phyloP scores from a whole-genome alignment of 306 rosid genomes.

The Carpinus viminea region DNA sequence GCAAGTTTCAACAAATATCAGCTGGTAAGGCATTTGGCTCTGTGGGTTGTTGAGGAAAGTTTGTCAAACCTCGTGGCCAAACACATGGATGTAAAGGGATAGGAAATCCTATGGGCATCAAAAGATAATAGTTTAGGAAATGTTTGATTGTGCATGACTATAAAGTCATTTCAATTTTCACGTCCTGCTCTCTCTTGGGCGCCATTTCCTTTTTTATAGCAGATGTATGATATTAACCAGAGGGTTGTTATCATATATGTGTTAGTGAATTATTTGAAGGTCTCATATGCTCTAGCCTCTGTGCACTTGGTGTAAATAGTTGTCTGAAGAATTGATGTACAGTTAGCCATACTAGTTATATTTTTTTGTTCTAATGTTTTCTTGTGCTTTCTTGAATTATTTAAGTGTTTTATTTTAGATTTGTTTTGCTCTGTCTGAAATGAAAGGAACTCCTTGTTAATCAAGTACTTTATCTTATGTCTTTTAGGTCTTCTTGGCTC shows the following conservation, averaged over 20 bases:
- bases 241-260: neutral
- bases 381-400: neutral
- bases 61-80: too few species aligned
- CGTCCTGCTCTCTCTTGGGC: neutral
- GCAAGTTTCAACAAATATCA: neutral
- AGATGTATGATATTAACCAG: neutral
- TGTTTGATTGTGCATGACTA: neutral
- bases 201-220: too few species aligned
- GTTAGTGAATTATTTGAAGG: neutral
- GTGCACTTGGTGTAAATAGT: neutral
- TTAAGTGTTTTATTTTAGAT: neutral
- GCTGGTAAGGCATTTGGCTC: neutral
- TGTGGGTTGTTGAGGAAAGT: too few species aligned
- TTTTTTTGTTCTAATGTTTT: neutral
- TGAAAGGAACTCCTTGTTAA: conserved; percentile 14
- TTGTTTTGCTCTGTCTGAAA: neutral
- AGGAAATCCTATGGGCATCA: neutral
- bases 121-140: neutral
- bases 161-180: neutral
- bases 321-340: neutral
- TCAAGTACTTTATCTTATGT: conserved; percentile 6
- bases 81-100: neutral
- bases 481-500: conserved; percentile 82
- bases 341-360: neutral
- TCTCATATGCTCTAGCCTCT: neutral